Evolutionary conservation across 169 alveolate genomes (phyloP).

Genomic region (Plasmodium relictum): DNA sequence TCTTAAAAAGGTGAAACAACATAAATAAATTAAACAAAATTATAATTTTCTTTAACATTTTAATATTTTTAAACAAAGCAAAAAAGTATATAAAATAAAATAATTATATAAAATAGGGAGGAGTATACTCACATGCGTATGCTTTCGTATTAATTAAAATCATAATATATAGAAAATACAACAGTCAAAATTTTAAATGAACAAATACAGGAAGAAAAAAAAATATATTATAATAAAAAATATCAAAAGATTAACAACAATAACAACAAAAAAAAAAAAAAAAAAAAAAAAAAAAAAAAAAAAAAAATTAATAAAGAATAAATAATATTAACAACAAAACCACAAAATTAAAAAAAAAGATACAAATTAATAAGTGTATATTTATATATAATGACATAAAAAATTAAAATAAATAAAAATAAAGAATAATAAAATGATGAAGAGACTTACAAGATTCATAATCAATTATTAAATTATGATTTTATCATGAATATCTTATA

Average conservation of each 20-base stretch:
- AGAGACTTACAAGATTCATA: neutral
- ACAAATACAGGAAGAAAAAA: neutral
- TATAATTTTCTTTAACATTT: neutral
- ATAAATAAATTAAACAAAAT: neutral
- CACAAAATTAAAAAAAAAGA: conserved; percentile 2
- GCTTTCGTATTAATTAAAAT: too few species aligned
- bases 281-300: neutral
- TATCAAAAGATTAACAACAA: neutral
- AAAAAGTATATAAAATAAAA: neutral
- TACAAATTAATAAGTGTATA: neutral
- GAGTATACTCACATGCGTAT: too few species aligned
- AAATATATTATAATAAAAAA: neutral
- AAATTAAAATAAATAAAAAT: neutral
- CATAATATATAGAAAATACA: neutral
- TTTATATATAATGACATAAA: neutral
- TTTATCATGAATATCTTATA: too few species aligned
- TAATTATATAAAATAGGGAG: neutral
- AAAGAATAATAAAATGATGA: neutral
- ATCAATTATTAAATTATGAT: too few species aligned
- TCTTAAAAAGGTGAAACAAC: neutral
- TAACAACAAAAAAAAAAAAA: neutral
- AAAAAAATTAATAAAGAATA: neutral
- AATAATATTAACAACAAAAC: too few species aligned
- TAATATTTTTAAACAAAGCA: neutral
- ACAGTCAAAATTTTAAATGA: neutral